phyloP scores from a whole-genome alignment of 2,329 filamentous ascomycete genomes.

The Aspergillus jensenii region DNA sequence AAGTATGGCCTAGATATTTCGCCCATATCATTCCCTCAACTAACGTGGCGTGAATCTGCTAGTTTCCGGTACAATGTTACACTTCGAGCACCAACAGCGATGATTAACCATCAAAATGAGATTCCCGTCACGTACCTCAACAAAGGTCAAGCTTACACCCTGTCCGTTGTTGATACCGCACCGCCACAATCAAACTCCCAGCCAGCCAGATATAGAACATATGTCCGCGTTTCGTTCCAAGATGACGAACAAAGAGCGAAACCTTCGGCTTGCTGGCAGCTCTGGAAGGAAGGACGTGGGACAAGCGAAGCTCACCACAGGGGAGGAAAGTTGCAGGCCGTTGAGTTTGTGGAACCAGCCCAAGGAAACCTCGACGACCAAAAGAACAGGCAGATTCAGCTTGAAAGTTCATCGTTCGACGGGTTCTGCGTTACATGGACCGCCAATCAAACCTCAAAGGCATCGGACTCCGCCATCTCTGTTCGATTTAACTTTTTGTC shows the following conservation, averaged over 20 bases:
- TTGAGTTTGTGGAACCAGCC: constrained; percentile 79
- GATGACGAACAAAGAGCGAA: constrained; percentile 89
- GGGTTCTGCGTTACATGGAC: constrained; percentile 92
- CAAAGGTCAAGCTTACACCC: constrained; percentile 90
- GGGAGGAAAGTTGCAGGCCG: constrained; percentile 87
- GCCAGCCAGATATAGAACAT: constrained; percentile 78
- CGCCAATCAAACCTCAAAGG: constrained; percentile 62
- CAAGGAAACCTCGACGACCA: constrained; percentile 57
- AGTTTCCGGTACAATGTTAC: constrained; percentile 87
- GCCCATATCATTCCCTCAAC: not conserved
- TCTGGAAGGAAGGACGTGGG: constrained; percentile 96
- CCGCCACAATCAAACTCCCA: constrained; percentile 59
- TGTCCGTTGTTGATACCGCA: constrained; percentile 77
- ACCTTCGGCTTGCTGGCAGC: constrained; percentile 79
- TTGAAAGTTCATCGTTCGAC: constrained; percentile 82
- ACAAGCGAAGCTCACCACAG: constrained; percentile 92
- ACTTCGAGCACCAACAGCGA: constrained; percentile 90
- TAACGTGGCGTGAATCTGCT: constrained; percentile 13
- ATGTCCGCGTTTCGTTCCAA: constrained; percentile 93
- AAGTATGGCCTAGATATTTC: constrained; percentile 44
- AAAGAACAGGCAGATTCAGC: constrained; percentile 62
- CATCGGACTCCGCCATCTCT: constrained; percentile 77
- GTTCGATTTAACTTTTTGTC: constrained; percentile 98
- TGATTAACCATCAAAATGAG: constrained; percentile 82
- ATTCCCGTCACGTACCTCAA: constrained; percentile 98